These are phyloP conservation scores for Begonia masoniana DNA, from an alignment of 306 rosid genomes.

Conservation along the genomic window DNA sequence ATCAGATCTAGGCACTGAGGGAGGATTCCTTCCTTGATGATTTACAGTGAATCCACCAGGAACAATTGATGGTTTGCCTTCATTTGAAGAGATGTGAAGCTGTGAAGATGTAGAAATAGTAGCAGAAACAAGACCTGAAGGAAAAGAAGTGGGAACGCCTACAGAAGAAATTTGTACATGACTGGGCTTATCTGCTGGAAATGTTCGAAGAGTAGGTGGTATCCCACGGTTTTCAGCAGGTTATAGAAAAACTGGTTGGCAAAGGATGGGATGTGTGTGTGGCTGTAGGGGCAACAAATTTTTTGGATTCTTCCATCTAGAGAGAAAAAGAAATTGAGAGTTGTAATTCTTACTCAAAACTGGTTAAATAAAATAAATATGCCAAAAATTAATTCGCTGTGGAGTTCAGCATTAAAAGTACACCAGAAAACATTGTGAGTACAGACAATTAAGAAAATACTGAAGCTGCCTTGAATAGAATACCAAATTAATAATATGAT, in stretches of 20 bases:
- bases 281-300: constrained; percentile 44
- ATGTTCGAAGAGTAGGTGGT: constrained; percentile 33
- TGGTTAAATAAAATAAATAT: too few relatives aligned
- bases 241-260: constrained; percentile 32
- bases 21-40: constrained; percentile 66
- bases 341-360: not conserved
- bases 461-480: too few relatives aligned
- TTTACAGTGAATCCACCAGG: constrained; percentile 45
- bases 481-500: too few relatives aligned
- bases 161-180: constrained; percentile 28
- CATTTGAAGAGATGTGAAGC: constrained; percentile 39
- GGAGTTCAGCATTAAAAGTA: too few relatives aligned
- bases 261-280: constrained; percentile 47
- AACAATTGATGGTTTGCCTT: constrained; percentile 35
- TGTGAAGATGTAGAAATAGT: constrained; percentile 38
- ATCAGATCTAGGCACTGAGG: constrained; percentile 50
- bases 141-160: constrained; percentile 29
- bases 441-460: too few relatives aligned
- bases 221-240: constrained; percentile 46
- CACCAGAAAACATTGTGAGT: too few relatives aligned
- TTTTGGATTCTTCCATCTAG: constrained; percentile 91
- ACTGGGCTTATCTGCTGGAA: constrained; percentile 43
- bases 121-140: constrained; percentile 38
- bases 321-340: constrained; percentile 10
- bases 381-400: too few relatives aligned